Conservation (phyloP, 441 rosid species). For the Eruca vesicaria region DNA sequence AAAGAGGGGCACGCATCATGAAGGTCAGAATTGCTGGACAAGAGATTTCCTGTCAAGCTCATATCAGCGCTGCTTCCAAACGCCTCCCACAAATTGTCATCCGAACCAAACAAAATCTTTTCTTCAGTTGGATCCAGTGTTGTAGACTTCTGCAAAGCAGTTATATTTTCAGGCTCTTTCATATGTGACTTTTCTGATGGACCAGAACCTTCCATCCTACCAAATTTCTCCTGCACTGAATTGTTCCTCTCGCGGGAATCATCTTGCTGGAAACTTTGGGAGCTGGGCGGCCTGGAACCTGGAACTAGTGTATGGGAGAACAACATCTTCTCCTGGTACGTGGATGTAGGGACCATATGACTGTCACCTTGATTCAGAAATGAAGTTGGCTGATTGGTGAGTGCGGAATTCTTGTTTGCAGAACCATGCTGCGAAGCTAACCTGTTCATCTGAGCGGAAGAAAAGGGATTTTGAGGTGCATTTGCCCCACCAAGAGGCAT, state of each 20-base stretch:
- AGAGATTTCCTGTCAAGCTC: constrained; percentile 9
- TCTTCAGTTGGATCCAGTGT: constrained; percentile 90
- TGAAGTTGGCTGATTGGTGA: constrained; percentile 46
- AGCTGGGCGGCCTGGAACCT: constrained; percentile 43
- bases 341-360: constrained; percentile 46
- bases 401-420: constrained; percentile 25
- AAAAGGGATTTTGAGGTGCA: constrained; percentile 40
- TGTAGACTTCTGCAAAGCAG: constrained; percentile 52
- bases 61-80: constrained; percentile 25
- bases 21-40: constrained; percentile 46
- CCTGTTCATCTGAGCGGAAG: constrained; percentile 53
- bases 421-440: constrained; percentile 40
- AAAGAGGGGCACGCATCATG: constrained; percentile 57
- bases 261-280: constrained; percentile 45
- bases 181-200: constrained; percentile 45
- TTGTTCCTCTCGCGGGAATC: constrained; percentile 46
- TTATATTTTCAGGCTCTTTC: constrained; percentile 41
- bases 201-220: constrained; percentile 42
- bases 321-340: constrained; percentile 41
- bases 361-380: constrained; percentile 50
- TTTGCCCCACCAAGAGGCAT: constrained; percentile 49
- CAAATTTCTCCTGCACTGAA: constrained; percentile 42
- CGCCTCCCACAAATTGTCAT: constrained; percentile 79
- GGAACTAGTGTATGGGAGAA: constrained; percentile 44
- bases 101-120: constrained; percentile 84